Evolutionary conservation across 108 stramenopile genomes (phyloP), one percentile per base, ranked within the genome.

Genomic region (Cyclotella atomus): DNA sequence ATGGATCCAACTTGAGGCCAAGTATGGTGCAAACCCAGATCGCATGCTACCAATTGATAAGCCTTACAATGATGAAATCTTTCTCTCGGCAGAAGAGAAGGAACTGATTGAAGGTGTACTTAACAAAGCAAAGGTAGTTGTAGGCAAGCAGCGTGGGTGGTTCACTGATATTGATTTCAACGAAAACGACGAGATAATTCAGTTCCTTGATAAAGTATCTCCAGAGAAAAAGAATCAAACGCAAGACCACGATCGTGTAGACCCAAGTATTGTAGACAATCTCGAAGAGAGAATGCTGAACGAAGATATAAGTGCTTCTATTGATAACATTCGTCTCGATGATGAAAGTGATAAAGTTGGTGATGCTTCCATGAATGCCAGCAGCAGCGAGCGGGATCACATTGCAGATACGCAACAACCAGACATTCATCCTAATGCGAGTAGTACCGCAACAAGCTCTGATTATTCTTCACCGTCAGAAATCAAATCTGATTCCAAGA

Each of bases 1-100:
- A 46, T 81, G 72, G 68, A 49, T 44, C 19, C 80, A 75, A 23
- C 44, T 86, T 2, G 79, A 83, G 44, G 25, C 69, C 21, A 75
- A 83, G 50, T 86, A 86, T 65, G 85, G 85, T 20, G 69, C 71
- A 8, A 77, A 63, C 46, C 85, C 85, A 17, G 79, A 86, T 54
- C 60, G 56, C 32, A 69, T 86, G 45, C 65, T 86, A 9, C 85
- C 85, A 7, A 49, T 83, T 47, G 79, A 80, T 15, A 76, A 56
- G 16, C 70, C 77, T 23, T 64, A 32, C 32, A 65, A 73, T 16
- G 66, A 63, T 65, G 84, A 77, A 68, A 53, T 77, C 12, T 55
- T 52, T 25, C 84, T 84, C 9, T 74, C 84, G 14, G 28, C 54
- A 36, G 68, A 73, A 65, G 81, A 84, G 38, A 70, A 59, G 33